Base-by-base conservation (phyloP, 331 rosid genomes). In the Dryas integrifolia region DNA sequence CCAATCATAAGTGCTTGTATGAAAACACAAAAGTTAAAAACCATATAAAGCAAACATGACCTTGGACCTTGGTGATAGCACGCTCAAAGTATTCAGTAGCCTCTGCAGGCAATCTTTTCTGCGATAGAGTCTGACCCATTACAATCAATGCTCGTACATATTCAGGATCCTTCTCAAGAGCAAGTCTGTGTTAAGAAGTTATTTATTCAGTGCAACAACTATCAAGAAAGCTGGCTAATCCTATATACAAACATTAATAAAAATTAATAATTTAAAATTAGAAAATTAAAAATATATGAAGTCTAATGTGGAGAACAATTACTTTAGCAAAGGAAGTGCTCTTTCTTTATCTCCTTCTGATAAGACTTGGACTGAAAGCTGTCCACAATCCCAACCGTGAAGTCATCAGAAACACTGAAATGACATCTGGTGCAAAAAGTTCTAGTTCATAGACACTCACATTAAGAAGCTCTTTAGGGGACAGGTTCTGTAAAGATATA, bases 81-180 rank as follows among this genome's bases (percentile, higher is more conserved):
- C 77, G 86, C 78, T 89, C 90, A 13, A 94, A 80, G 85, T 80
- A 82, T 47, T 72, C 76, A 0, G 69, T 73, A 70, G 98, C 96
- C 81, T 94, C 96, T 68, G 72, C 84, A 67, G 63, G 74, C 70
- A 50, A 79, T 52, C 82, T 85, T 83, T 86, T 84, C 82, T 89
- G 90, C 82, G 91, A 77, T 35, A 82, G 88, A 69, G 87, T 78
- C 69, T 87, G 96, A 62, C 97, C 98, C 90, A 94, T 78, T 74
- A 91, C 79, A 73, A 91, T 85, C 77, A 94, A 76, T 74, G 92
- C 97, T 70, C 87, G 79, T n/a, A 74, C 68, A 49, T 82, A 80
- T 59, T 88, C 96, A 21, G 98, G 97, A 72, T 94, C 98, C 86
- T 94, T 91, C 64, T 87, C 85, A 76, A 94, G 96, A 75, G 90